These are phyloP conservation scores for Xerocomellus amylosporus DNA, from an alignment of 768 basidiomycete species.

Conservation along the genomic window DNA sequence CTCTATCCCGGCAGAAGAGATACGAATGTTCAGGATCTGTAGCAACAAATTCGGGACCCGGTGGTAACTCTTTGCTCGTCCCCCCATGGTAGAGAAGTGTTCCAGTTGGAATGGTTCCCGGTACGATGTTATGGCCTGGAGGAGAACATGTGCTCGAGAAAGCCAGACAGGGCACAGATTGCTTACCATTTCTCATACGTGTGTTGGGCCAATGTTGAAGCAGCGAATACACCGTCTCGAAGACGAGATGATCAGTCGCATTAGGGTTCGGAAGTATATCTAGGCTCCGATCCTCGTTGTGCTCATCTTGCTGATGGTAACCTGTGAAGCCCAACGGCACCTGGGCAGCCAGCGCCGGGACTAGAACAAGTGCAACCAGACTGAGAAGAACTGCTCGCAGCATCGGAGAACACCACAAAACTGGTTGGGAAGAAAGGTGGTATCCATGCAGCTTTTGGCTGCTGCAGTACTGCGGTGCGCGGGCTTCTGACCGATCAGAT, in stretches of 20 bases:
- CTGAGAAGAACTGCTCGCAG: background rate
- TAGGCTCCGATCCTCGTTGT: constrained; percentile 21
- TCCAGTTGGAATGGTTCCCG: constrained; percentile 33
- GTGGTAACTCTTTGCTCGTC: constrained; percentile 20
- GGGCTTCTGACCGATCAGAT: too few relatives aligned
- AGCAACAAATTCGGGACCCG: constrained; percentile 32
- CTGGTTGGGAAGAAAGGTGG: background rate
- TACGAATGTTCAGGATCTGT: constrained; percentile 38
- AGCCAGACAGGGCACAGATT: constrained; percentile 1
- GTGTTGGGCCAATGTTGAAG: constrained; percentile 48
- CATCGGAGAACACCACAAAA: background rate
- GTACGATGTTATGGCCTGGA: constrained; percentile 27
- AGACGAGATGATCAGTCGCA: constrained; percentile 25
- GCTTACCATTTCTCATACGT: constrained; percentile 43
- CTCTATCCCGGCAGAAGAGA: constrained; percentile 34
- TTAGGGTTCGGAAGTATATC: constrained; percentile 22
- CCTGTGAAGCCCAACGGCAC: constrained; percentile 2
- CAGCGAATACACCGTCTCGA: constrained; percentile 26
- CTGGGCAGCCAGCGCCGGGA: background rate
- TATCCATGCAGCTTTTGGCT: too few relatives aligned
- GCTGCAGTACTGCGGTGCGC: too few relatives aligned
- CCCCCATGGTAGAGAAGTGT: constrained; percentile 38
- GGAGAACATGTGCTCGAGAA: constrained; percentile 8
- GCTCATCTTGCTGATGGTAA: background rate
- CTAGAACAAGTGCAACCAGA: background rate